Evolutionary conservation across 2,329 filamentous ascomycete species (phyloP), one percentile per base, ranked within the genome.

Genomic region (Fusarium guadeloupense): DNA sequence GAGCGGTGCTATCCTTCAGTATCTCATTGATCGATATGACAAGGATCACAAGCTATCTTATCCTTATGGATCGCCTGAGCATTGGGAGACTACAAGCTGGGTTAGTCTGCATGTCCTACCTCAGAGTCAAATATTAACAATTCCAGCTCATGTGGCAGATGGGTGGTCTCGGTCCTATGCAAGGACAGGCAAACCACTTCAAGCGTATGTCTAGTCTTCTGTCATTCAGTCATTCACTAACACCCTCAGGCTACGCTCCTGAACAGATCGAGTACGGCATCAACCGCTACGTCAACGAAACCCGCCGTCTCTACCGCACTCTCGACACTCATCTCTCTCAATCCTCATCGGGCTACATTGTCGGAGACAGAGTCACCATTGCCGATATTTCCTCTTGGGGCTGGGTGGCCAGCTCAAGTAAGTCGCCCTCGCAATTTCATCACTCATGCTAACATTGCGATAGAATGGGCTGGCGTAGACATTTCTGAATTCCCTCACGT

Each of bases 251-350:
- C 51, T 96, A 96, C 70, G 92, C 92, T 1, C 90, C 91, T 0
- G 89, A 93, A 73, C 87, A 85, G 73, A 94, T 96, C 69, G 81
- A 88, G 70, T 96, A 97, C 73, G 92, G 89, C 60, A 86, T 96
- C 50, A 86, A 91, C 71, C 85, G 93, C 41, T 97, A 96, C 78
- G 79, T 83, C 71, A 95, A 92, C 72, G 93, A 97, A 78, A 92
- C 90, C 0, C 83, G 89, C n/a, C 87, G 93, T 13, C 81, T 97
- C 2, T 96, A 95, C 78, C 81, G 86, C 45, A 89, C 92, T 17
- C 79, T 96, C 55, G 88, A 96, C 70, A 85, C 83, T 41, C 87
- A 93, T 50, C 84, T 97, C 37, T 74, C 77, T 60, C 80, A 81
- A 69, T 82, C 82, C 6, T 72, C 75, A 4, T 84, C 81, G 0